Evolutionary conservation across 106 monocot genomes (phyloP), one percentile per base, ranked within the genome.

Genomic region (Gastrodia elata): DNA sequence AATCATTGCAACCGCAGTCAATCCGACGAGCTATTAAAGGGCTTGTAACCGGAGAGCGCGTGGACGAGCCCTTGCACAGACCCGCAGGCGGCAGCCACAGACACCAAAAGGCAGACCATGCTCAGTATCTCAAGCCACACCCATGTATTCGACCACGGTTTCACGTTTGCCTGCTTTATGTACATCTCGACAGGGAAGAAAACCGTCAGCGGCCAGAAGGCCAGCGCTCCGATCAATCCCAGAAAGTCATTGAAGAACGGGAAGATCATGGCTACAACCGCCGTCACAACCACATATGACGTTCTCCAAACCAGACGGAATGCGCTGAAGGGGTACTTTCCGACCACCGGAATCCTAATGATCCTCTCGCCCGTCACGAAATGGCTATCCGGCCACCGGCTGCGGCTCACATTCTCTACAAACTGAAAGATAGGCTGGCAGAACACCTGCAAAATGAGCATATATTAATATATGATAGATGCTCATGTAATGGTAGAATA

Each of bases 241-340:
- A 86, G 7, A 34, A 86, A 77, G 74, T 82, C 82, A 5, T 84
- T 84, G 78, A 84, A 84, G 78, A 84, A 84, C 25, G 84, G 84
- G 39, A 84, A 81, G 78, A 81, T 78, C 80, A 84, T 81, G 32
- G 84, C 81, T 1, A 78, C 39, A 38, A 81, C 48, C 7, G 84
- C 64, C 2, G 81, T 81, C 56, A 67, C 52, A 20, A 73, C 37
- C 0, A 81, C 81, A 41, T 78, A 81, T 3, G 37, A 39, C 8
- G 84, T 75, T 34, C 84, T 74, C 78, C 81, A 81, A 4, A 68
- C 64, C 32, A 84, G 20, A 8, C 81, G 70, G 48, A 84, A 80
- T n/a, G 70, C 46, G 64, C 57, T 76, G 36, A 70, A 34, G 13
- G 71, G 38, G 26, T 81, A 81, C 9, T 33, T 15, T 0, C 81